These are phyloP conservation scores for Flaveria ramosissima DNA, from an alignment of 129 eudicot species.

Conservation along the genomic window DNA sequence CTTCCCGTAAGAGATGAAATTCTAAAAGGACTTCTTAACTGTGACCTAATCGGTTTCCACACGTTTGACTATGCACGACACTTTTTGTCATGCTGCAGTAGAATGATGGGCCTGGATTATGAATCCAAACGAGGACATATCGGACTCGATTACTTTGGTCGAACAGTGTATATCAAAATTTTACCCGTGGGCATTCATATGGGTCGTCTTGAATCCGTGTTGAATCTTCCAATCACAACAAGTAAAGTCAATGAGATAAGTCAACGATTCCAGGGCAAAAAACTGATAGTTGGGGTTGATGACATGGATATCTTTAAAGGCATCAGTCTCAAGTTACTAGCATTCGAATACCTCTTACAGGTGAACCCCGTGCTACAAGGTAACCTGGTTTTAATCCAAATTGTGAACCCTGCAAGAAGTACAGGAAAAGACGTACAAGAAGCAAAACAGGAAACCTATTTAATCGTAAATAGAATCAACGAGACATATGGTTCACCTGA, in stretches of 20 bases:
- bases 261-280: conserved; percentile 65
- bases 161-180: conserved; percentile 78
- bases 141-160: conserved; percentile 85
- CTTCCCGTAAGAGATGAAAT: conserved; percentile 80
- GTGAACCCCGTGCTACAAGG: conserved; percentile 47
- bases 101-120: conserved; percentile 85
- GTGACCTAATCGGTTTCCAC: conserved; percentile 83
- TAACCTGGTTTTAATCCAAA: conserved; percentile 64
- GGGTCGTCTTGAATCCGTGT: conserved; percentile 64
- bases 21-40: conserved; percentile 73
- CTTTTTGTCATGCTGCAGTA: conserved; percentile 81
- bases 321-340: conserved; percentile 74
- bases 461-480: conserved; percentile 63
- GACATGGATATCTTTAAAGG: conserved; percentile 95
- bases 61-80: conserved; percentile 91
- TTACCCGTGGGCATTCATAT: conserved; percentile 83
- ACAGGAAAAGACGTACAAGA: conserved; percentile 90
- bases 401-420: conserved; percentile 87
- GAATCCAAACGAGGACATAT: conserved; percentile 82
- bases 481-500: conserved; percentile 55
- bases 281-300: conserved; percentile 73
- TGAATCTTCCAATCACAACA: conserved; percentile 64
- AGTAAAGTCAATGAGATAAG: conserved; percentile 59
- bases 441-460: conserved; percentile 69
- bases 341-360: conserved; percentile 65